A percentile compares a stretch with the other conserved stretches of the same genome.
These are phyloP conservation scores for Podila epicladia DNA, from an alignment of 192 early-diverging fungal genomes.

Conservation along the genomic window DNA sequence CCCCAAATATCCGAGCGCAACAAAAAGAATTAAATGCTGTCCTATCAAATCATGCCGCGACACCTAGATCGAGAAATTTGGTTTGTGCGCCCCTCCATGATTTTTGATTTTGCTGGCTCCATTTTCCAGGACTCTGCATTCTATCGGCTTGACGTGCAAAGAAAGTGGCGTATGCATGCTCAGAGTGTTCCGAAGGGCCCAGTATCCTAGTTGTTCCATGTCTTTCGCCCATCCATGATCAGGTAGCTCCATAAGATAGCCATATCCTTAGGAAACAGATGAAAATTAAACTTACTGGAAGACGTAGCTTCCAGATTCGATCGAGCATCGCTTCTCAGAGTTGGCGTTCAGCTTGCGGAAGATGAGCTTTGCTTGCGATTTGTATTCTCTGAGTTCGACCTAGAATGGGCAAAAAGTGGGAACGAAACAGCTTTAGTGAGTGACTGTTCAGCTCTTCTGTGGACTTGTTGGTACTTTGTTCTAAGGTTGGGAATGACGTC, in stretches of 20 bases:
- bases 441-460: neutral
- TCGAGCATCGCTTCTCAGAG: slow-evolving; percentile 92
- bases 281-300: slow-evolving; percentile 76
- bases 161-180: too few species aligned
- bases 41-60: slow-evolving; percentile 51
- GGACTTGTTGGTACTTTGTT: neutral
- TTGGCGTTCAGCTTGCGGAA: slow-evolving; percentile 88
- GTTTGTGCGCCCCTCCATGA: neutral
- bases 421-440: neutral
- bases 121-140: too few species aligned
- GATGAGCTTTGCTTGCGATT: slow-evolving; percentile 92
- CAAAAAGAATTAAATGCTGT: neutral
- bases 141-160: too few species aligned
- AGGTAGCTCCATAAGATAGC: too few species aligned
- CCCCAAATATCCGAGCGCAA: too few species aligned
- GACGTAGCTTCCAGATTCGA: slow-evolving; percentile 89
- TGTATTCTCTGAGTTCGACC: slow-evolving; percentile 90
- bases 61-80: slow-evolving; percentile 7
- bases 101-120: too few species aligned
- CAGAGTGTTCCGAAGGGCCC: too few species aligned
- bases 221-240: too few species aligned
- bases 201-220: too few species aligned
- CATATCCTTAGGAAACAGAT: too few species aligned
- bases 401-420: slow-evolving; percentile 24
- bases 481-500: neutral